Evolutionary conservation across 1,139 yeast genomes (phyloP).

Genomic region (Sugiyamaella castrensis): DNA sequence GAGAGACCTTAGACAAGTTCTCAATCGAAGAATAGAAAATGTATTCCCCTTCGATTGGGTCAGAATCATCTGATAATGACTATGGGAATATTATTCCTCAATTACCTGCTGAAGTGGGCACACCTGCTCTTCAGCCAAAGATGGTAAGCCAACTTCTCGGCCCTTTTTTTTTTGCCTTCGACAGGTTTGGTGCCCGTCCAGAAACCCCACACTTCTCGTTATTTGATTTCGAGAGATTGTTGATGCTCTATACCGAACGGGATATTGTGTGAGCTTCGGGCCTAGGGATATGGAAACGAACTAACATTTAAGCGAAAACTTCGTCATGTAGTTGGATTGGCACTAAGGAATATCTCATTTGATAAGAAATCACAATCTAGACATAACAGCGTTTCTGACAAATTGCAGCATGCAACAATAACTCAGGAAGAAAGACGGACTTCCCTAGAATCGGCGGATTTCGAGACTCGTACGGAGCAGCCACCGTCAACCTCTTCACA

Average conservation of each 20-base stretch:
- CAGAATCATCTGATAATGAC: conserved; percentile 17
- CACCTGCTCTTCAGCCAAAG: conserved; percentile 23
- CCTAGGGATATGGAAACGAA: background rate
- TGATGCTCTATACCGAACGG: no score
- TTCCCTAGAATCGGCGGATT: conserved; percentile 1
- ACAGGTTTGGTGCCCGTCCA: no score
- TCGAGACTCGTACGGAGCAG: background rate
- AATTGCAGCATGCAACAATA: background rate
- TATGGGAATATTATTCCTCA: conserved; percentile 16
- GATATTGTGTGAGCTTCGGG: no score
- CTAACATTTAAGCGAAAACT: conserved; percentile 14
- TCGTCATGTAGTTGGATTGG: conserved; percentile 27
- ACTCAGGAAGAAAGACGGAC: conserved; percentile 1
- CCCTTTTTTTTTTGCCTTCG: no score
- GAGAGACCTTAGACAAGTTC: no score
- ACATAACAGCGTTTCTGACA: conserved; percentile 11
- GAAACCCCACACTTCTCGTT: no score
- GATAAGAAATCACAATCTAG: conserved; percentile 7
- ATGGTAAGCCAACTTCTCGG: conserved; percentile 16
- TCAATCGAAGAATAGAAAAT: conserved; percentile 4
- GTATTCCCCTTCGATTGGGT: conserved; percentile 20
- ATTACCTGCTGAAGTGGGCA: conserved; percentile 20
- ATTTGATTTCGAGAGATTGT: no score
- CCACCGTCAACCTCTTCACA: background rate
- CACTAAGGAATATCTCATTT: conserved; percentile 21